phyloP scores from a whole-genome alignment of 2,329 filamentous ascomycete genomes.

The Pezicula radicicola region DNA sequence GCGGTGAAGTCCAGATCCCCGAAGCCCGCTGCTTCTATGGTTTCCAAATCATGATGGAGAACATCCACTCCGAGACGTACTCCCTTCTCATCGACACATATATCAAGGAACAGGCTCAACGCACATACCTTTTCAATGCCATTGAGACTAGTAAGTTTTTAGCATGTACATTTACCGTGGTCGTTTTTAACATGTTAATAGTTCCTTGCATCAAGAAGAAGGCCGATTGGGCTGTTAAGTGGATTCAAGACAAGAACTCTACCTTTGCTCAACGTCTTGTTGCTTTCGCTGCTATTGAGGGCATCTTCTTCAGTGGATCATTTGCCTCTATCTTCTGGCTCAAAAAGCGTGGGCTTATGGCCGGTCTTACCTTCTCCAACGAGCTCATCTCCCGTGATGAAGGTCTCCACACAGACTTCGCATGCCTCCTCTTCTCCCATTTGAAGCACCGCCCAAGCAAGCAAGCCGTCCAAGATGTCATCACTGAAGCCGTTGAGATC shows the following conservation, averaged over 20 bases:
- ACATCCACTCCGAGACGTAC: conserved; percentile 99
- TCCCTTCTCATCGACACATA: conserved; percentile 98
- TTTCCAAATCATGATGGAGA: conserved; percentile 99
- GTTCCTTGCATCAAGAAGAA: conserved; percentile 98
- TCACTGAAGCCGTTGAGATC: conserved; percentile 88
- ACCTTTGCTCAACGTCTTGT: conserved; percentile 95
- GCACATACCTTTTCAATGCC: conserved; percentile 93
- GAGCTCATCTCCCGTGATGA: conserved; percentile 99
- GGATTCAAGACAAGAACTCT: conserved; percentile 91
- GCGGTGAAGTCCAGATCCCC: conserved; percentile 91
- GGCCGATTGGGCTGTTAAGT: conserved; percentile 94
- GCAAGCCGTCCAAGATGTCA: conserved; percentile 79
- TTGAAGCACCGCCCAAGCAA: conserved; percentile 86
- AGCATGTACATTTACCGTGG: neutral
- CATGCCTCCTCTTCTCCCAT: conserved; percentile 96
- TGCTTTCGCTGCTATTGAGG: conserved; percentile 95
- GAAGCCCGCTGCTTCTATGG: conserved; percentile 99
- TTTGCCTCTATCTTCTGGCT: conserved; percentile 99
- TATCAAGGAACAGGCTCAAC: conserved; percentile 95
- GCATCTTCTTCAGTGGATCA: conserved; percentile 99
- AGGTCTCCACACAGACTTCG: conserved; percentile 98
- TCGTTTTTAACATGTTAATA: conserved; percentile 33
- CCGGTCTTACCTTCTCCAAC: conserved; percentile 97
- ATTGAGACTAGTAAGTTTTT: conserved; percentile 83
- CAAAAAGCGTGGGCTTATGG: conserved; percentile 99